Percentiles rank a stretch among this genome's conserved stretches.
Conservation (phyloP, 1,284 basidiomycete species). For the Trametes hirsuta region DNA sequence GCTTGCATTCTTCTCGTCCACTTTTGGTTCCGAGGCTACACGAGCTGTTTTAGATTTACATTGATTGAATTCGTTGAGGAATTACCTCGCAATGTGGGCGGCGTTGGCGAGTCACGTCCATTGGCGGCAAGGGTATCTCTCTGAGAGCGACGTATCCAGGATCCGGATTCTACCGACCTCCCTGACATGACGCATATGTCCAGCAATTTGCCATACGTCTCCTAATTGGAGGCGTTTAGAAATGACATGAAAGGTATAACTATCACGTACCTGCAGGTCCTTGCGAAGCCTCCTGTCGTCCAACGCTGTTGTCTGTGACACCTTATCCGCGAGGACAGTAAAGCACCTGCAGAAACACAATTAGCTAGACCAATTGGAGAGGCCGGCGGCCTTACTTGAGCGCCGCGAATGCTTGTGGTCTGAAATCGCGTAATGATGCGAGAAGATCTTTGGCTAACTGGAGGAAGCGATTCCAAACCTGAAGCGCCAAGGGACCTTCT, state of each 20-base stretch:
- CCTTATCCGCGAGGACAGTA: slow-evolving; percentile 79
- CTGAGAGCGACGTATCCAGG: slow-evolving; percentile 75
- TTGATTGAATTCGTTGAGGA: neutral
- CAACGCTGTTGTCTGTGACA: slow-evolving; percentile 86
- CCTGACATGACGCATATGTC: slow-evolving; percentile 84
- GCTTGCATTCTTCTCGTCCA: slow-evolving; percentile 61
- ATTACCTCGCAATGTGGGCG: slow-evolving; percentile 50
- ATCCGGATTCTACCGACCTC: slow-evolving; percentile 74
- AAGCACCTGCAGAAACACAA: slow-evolving; percentile 64
- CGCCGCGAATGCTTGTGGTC: slow-evolving; percentile 71
- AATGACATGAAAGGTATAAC: neutral
- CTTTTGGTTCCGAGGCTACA: slow-evolving; percentile 42
- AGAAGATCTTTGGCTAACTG: slow-evolving; percentile 82
- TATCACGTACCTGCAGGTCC: slow-evolving; percentile 77
- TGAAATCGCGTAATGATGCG: slow-evolving; percentile 63
- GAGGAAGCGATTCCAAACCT: slow-evolving; percentile 87
- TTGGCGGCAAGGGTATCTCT: slow-evolving; percentile 61
- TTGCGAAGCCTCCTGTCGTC: slow-evolving; percentile 90
- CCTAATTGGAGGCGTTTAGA: slow-evolving; percentile 45
- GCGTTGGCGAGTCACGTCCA: slow-evolving; percentile 72
- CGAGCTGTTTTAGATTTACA: neutral
- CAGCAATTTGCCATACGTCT: slow-evolving; percentile 84
- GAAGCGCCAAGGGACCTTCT: slow-evolving; percentile 88
- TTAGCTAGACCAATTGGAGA: neutral
- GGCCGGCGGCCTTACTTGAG: slow-evolving; percentile 56